Percentiles rank a stretch among this genome's conserved stretches.
phyloP scores from a whole-genome alignment of 2,329 filamentous ascomycete species.

The Fusarium sp. region DNA sequence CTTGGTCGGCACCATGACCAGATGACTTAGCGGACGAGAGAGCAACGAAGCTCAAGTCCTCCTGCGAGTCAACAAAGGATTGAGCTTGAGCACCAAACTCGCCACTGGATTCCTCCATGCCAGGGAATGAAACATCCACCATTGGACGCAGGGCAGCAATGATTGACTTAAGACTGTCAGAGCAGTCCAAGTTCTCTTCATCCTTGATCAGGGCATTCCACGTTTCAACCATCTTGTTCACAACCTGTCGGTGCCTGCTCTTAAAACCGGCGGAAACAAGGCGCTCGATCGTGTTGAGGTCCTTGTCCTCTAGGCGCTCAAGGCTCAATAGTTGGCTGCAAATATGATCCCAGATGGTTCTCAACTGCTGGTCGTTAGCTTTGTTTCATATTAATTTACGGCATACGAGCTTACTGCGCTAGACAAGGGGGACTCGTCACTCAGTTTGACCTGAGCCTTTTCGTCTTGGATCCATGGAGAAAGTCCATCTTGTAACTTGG shows the following conservation, averaged over 20 bases:
- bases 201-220: conserved; percentile 81
- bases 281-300: conserved; percentile 66
- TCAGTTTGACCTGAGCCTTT: conserved; percentile 56
- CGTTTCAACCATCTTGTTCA: conserved; percentile 60
- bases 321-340: conserved; percentile 54
- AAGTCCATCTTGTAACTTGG: conserved; percentile 72
- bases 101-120: conserved; percentile 54
- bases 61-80: conserved; percentile 62
- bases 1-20: conserved; percentile 36
- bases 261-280: conserved; percentile 68
- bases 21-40: conserved; percentile 50
- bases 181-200: conserved; percentile 71
- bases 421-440: conserved; percentile 54
- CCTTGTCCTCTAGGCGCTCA: conserved; percentile 54
- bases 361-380: conserved; percentile 57
- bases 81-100: conserved; percentile 55
- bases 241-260: conserved; percentile 68
- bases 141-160: conserved; percentile 71
- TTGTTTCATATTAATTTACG: background rate
- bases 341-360: conserved; percentile 63
- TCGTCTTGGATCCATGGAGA: conserved; percentile 73
- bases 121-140: conserved; percentile 61
- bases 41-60: conserved; percentile 55
- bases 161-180: conserved; percentile 70
- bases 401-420: conserved; percentile 57